A percentile compares a stretch with the other conserved stretches of the same genome.
phyloP scores from a whole-genome alignment of 1,284 basidiomycete genomes.

The Fomitopsis palustris region DNA sequence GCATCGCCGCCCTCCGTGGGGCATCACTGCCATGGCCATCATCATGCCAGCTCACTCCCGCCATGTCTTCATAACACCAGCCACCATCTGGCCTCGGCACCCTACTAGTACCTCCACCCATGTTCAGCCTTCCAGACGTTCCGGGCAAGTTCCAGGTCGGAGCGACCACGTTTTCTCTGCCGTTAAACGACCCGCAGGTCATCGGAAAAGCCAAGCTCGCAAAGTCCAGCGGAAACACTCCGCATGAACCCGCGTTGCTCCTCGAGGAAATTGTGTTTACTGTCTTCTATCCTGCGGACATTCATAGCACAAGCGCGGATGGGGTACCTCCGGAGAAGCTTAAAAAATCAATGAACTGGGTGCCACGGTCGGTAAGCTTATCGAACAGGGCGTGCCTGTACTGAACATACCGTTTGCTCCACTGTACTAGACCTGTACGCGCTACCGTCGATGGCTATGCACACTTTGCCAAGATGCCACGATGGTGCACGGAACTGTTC shows the following conservation, averaged over 20 bases:
- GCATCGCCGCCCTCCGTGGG: not conserved
- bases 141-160: constrained; percentile 50
- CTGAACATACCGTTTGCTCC: not conserved
- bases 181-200: constrained; percentile 33
- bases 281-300: constrained; percentile 51
- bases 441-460: constrained; percentile 42
- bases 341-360: constrained; percentile 46
- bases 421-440: constrained; percentile 27
- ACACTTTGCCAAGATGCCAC: constrained; percentile 39
- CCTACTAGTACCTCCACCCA: constrained; percentile 1
- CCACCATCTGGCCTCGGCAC: not conserved
- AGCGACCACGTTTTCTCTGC: constrained; percentile 46
- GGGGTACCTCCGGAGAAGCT: constrained; percentile 21
- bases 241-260: constrained; percentile 37
- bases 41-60: not conserved
- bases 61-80: not conserved
- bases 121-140: constrained; percentile 42
- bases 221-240: constrained; percentile 16
- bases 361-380: constrained; percentile 40
- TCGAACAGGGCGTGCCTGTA: not conserved
- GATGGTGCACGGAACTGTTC: constrained; percentile 47
- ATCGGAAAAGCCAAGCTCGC: constrained; percentile 41
- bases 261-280: constrained; percentile 59
- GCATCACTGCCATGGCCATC: not conserved
- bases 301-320: not conserved